phyloP scores from a whole-genome alignment of 2,329 filamentous ascomycete species.

The Penicillium sp. region DNA sequence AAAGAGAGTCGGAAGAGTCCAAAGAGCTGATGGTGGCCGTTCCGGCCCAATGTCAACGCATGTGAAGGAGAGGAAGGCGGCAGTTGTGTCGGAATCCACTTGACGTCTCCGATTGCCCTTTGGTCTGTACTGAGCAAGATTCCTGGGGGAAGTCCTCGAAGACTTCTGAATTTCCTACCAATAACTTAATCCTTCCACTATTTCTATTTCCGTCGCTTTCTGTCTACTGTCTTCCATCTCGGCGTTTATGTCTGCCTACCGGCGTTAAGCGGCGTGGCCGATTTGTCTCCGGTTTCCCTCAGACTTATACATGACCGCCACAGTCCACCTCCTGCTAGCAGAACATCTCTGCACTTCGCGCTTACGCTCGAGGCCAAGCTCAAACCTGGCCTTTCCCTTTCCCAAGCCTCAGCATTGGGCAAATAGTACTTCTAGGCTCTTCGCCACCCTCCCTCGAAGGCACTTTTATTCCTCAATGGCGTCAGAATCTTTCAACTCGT shows the following conservation, averaged over 20 bases:
- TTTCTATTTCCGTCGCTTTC: background rate
- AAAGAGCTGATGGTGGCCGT: slow-evolving; percentile 27
- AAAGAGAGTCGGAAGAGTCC: background rate
- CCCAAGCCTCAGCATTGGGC: slow-evolving; percentile 2
- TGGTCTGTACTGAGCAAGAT: background rate
- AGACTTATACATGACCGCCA: slow-evolving; percentile 16
- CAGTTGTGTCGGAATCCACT: slow-evolving; percentile 6
- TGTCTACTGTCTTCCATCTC: background rate
- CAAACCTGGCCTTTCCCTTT: background rate
- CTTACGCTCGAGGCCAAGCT: background rate
- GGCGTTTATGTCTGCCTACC: slow-evolving; percentile 14
- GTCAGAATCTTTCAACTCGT: slow-evolving; percentile 37
- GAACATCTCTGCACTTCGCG: slow-evolving; percentile 6
- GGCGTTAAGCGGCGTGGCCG: slow-evolving; percentile 27
- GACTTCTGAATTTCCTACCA: background rate
- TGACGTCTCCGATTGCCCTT: slow-evolving; percentile 16
- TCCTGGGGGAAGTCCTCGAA: background rate
- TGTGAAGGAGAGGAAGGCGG: slow-evolving; percentile 12
- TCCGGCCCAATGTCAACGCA: slow-evolving; percentile 31
- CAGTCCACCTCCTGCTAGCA: slow-evolving; percentile 9
- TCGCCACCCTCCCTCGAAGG: slow-evolving; percentile 17
- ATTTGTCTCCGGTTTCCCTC: slow-evolving; percentile 21
- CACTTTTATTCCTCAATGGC: slow-evolving; percentile 34
- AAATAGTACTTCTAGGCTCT: background rate
- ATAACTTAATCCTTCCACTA: too few species aligned